Base-by-base conservation (phyloP, 441 rosid genomes). In the Syzygium malaccense region DNA sequence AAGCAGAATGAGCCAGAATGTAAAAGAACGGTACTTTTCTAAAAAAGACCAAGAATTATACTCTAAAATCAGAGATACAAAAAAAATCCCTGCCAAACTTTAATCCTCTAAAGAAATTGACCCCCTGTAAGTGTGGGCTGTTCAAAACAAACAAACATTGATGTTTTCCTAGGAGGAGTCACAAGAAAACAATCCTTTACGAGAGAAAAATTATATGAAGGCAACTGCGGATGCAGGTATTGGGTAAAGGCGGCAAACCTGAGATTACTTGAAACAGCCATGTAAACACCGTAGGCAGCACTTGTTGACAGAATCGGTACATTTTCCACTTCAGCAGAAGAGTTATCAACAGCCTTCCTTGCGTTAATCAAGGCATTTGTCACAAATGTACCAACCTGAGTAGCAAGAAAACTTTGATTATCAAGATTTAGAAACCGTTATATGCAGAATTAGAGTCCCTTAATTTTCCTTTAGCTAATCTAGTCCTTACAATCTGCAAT, bases 181-280 rank as follows among this genome's bases (percentile, higher is more conserved):
- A 20, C 83, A 37, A 6, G 51, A 13, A 37, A 71, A 71, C 28
- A 71, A 71, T 37, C 51, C 17, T 71, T 71, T 71, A 0, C 28
- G n/a, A 20, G 49, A 37, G 51, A 71, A 71, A 37, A 3, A 71
- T 71, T 71, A 37, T 71, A 71, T 71, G 15, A 12, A 20, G 80
- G n/a, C 49, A 71, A 71, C 17, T 37, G n/a, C 1, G 0, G 80
- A 71, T 71, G 80, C 80, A 71, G 80, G 80, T 20, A 11, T 37
- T 8, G 48, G 53, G 55, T 83, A 23, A 86, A 88, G 75, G 79
- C 85, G 26, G 89, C 90, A 49, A 71, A 96, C 99, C 99, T 96
- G 91, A 96, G 94, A 88, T 97, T 97, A 95, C 99, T 96, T 32
- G 98, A 96, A 91, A 96, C 94, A 64, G 98, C 97, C 98, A 96